These are phyloP conservation scores for Astrephomene gubernaculifera DNA, from an alignment of 139 green algal genomes.

Conservation along the genomic window DNA sequence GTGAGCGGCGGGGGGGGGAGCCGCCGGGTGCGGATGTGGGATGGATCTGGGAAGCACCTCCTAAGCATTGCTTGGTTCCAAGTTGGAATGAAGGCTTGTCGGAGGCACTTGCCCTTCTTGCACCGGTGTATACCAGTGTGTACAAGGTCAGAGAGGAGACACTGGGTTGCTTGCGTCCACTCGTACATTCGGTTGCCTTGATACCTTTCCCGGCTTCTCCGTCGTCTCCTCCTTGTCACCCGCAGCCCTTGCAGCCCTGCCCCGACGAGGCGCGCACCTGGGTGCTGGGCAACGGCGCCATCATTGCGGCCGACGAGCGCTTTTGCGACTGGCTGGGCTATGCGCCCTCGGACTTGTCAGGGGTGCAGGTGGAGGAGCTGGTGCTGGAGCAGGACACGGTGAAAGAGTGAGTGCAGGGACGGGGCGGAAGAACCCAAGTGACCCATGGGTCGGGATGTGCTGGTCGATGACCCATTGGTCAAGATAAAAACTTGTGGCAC, in stretches of 20 bases:
- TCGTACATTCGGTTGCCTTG: background rate
- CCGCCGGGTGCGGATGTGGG: too few species aligned
- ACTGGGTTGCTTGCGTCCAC: background rate
- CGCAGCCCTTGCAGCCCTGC: background rate
- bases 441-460: too few species aligned
- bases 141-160: background rate
- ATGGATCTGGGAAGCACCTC: too few species aligned
- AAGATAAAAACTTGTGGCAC: too few species aligned
- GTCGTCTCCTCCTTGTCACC: too few species aligned
- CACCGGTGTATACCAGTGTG: too few species aligned
- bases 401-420: background rate
- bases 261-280: background rate
- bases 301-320: background rate
- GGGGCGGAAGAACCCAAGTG: too few species aligned
- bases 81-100: too few species aligned
- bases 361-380: background rate
- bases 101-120: too few species aligned
- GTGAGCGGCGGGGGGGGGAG: background rate
- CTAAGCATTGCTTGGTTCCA: too few species aligned
- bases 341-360: background rate
- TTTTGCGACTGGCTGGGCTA: constrained; percentile 25
- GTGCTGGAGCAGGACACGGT: background rate
- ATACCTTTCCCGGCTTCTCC: too few species aligned
- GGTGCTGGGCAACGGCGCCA: background rate
- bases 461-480: too few species aligned